Percentiles rank a stretch among this genome's conserved stretches.
These are phyloP conservation scores for Xerocomellus intermedius DNA, from an alignment of 768 basidiomycete genomes.

Conservation along the genomic window DNA sequence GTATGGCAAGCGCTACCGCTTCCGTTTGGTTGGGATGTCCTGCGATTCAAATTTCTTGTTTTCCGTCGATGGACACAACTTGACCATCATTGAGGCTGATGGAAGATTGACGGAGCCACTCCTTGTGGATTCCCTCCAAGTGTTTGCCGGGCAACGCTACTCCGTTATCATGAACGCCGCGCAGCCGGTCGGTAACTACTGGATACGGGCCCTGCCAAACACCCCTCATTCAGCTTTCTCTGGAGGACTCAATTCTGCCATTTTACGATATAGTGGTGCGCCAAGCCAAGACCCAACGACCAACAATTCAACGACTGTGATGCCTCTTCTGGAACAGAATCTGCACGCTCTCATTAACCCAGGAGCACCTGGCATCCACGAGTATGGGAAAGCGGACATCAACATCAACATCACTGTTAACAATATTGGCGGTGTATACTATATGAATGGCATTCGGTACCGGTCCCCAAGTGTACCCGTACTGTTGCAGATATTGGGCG, in stretches of 20 bases:
- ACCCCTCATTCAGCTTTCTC: slow-evolving; percentile 18
- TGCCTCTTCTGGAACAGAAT: slow-evolving; percentile 33
- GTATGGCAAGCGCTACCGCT: slow-evolving; percentile 41
- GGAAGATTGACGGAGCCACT: slow-evolving; percentile 41
- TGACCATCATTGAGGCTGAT: slow-evolving; percentile 45
- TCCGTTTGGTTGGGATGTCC: slow-evolving; percentile 46
- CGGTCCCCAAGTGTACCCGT: slow-evolving; percentile 39
- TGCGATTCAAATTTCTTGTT: slow-evolving; percentile 45
- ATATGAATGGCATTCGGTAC: slow-evolving; percentile 14
- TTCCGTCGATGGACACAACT: slow-evolving; percentile 46
- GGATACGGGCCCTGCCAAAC: slow-evolving; percentile 44
- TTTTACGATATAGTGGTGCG: slow-evolving; percentile 49
- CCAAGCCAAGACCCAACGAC: slow-evolving; percentile 40
- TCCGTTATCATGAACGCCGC: slow-evolving; percentile 45
- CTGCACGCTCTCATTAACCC: slow-evolving; percentile 27
- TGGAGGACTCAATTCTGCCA: slow-evolving; percentile 52
- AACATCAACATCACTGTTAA: slow-evolving; percentile 25
- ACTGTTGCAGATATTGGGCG: slow-evolving; percentile 44
- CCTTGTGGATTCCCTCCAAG: slow-evolving; percentile 39
- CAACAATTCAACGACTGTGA: slow-evolving; percentile 19
- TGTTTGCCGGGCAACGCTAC: slow-evolving; percentile 39
- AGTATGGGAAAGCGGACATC: slow-evolving; percentile 41
- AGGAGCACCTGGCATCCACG: slow-evolving; percentile 38
- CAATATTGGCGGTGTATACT: slow-evolving; percentile 7
- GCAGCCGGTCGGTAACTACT: slow-evolving; percentile 50